Conservation (phyloP, 2,329 filamentous ascomycete genomes). For the Aspergillus brunneoviolaceus region DNA sequence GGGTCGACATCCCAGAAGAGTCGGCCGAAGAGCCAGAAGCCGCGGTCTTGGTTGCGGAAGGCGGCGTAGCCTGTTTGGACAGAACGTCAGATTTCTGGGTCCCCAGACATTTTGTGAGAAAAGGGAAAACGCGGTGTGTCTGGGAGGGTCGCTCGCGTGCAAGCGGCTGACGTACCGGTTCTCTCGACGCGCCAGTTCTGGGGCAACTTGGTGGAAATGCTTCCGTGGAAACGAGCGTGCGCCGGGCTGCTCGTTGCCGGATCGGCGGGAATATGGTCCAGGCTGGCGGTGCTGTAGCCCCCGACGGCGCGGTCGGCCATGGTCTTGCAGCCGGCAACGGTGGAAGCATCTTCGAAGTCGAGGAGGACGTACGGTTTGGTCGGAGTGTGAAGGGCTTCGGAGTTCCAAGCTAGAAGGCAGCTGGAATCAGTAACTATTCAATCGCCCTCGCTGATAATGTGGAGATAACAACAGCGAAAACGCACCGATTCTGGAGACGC, state of each 20-base stretch:
- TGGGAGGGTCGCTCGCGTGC: too few species aligned
- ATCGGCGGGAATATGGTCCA: constrained; percentile 64
- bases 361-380: constrained; percentile 42
- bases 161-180: constrained; percentile 31
- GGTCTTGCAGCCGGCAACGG: constrained; percentile 56
- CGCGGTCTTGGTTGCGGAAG: constrained; percentile 78
- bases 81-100: neutral
- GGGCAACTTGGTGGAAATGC: constrained; percentile 83
- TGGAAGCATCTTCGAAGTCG: constrained; percentile 41
- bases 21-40: constrained; percentile 78
- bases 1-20: constrained; percentile 86
- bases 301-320: constrained; percentile 88
- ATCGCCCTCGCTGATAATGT: neutral
- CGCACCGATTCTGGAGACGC: constrained; percentile 56
- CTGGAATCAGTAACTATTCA: neutral
- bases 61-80: constrained; percentile 74
- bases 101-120: neutral
- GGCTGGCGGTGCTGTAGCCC: constrained; percentile 72
- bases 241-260: constrained; percentile 47
- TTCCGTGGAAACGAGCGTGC: constrained; percentile 81
- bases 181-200: constrained; percentile 52
- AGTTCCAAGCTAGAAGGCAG: constrained; percentile 39
- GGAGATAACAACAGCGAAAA: constrained; percentile 5
- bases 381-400: constrained; percentile 38
- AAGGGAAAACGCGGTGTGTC: neutral